Evolutionary conservation across 306 rosid genomes (phyloP), one percentile per base, ranked within the genome.

Genomic region (Astragalus membranaceus): DNA sequence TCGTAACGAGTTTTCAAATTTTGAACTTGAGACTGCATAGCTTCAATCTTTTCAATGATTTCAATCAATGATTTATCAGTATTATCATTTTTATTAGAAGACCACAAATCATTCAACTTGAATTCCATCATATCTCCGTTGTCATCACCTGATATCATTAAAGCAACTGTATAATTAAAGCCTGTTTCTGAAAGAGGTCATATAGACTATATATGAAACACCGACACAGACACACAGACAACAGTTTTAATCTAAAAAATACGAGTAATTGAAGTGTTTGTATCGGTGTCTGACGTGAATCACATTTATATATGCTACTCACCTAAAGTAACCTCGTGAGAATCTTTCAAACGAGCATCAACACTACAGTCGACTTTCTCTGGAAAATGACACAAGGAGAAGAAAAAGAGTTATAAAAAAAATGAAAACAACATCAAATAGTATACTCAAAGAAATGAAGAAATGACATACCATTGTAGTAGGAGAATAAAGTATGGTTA

Each of bases 401-500:
- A n/a, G n/a, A n/a, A n/a, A n/a, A n/a, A n/a, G n/a, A n/a, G n/a
- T n/a, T n/a, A n/a, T n/a, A n/a, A n/a, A n/a, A n/a, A n/a, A n/a
- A n/a, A n/a, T n/a, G n/a, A n/a, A n/a, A n/a, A n/a, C n/a, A n/a
- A n/a, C n/a, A n/a, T n/a, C n/a, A n/a, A n/a, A n/a, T n/a, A n/a
- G n/a, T n/a, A n/a, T n/a, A n/a, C n/a, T n/a, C n/a, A n/a, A n/a
- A n/a, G n/a, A n/a, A n/a, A n/a, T n/a, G n/a, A n/a, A n/a, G n/a
- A n/a, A n/a, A n/a, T n/a, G n/a, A n/a, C n/a, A n/a, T n/a, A n/a
- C n/a, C 89, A 93, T 96, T 94, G 36, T 50, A 73, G 72, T 84
- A 87, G 37, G 98, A 87, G 75, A 93, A 83, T 56, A 88, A 69
- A 59, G 48, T 74, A 71, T 90, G 98, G 23, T 83, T 78, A 17